phyloP scores from a whole-genome alignment of 192 early-diverging fungal species.

The Entomortierella parvispora region DNA sequence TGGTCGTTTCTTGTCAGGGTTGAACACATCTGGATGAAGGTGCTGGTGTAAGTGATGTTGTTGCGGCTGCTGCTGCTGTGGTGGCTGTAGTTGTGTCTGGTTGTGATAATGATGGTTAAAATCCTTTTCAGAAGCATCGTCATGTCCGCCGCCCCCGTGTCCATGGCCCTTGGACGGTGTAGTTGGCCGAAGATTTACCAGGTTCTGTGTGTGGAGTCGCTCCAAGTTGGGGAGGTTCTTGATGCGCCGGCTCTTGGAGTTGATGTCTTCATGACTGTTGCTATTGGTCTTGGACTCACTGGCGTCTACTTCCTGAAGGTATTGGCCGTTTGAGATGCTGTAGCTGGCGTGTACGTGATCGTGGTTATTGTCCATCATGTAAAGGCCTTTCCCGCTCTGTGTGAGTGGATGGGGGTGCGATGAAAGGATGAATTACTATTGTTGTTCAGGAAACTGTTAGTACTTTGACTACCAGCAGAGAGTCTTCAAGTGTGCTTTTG shows the following conservation, averaged over 20 bases:
- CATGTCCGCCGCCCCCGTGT: neutral
- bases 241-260: neutral
- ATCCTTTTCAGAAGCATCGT: neutral
- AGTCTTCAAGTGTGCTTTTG: too few relatives aligned
- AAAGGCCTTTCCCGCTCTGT: neutral
- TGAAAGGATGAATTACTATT: neutral
- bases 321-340: slow-evolving; percentile 23
- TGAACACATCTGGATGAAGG: slow-evolving; percentile 11
- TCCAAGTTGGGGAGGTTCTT: slow-evolving; percentile 12
- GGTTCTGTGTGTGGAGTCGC: slow-evolving; percentile 29
- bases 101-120: too few relatives aligned
- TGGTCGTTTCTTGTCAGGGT: slow-evolving; percentile 26
- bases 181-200: neutral
- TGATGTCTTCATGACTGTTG: neutral
- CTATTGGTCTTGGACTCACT: neutral
- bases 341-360: slow-evolving; percentile 14
- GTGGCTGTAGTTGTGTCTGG: too few relatives aligned
- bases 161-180: neutral
- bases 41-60: neutral
- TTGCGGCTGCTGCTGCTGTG: neutral
- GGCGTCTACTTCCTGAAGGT: slow-evolving; percentile 9
- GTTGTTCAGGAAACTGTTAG: too few relatives aligned
- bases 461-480: too few relatives aligned
- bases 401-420: neutral
- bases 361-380: neutral